These are phyloP conservation scores for Anthostomella pinea DNA, from an alignment of 2,329 filamentous ascomycete species.

Conservation along the genomic window DNA sequence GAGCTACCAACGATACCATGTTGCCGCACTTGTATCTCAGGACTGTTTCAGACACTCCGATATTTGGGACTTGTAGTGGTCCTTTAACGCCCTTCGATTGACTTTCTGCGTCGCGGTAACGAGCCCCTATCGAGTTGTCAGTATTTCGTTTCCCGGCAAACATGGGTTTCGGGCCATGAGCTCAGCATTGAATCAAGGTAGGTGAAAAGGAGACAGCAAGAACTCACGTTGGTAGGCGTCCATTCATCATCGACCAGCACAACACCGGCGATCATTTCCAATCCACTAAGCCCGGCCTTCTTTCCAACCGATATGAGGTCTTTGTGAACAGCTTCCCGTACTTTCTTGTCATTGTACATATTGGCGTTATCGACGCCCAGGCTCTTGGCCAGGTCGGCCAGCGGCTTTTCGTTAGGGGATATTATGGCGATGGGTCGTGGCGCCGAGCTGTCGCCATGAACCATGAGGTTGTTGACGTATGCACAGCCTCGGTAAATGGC, in stretches of 20 bases:
- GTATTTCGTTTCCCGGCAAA: not conserved
- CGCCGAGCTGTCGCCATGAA: slow-evolving; percentile 74
- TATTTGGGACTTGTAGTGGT: slow-evolving; percentile 52
- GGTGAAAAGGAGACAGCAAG: not conserved
- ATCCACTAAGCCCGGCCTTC: slow-evolving; percentile 62
- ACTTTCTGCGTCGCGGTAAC: slow-evolving; percentile 63
- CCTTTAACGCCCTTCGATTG: slow-evolving; percentile 51
- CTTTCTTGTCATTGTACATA: slow-evolving; percentile 64
- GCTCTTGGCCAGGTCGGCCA: slow-evolving; percentile 58
- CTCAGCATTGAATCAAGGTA: not conserved
- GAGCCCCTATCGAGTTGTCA: slow-evolving; percentile 42
- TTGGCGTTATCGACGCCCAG: slow-evolving; percentile 64
- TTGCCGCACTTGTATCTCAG: slow-evolving; percentile 5
- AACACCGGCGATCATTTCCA: slow-evolving; percentile 75
- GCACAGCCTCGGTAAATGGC: slow-evolving; percentile 79
- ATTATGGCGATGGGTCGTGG: slow-evolving; percentile 81
- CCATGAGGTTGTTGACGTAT: slow-evolving; percentile 83
- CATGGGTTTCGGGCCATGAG: not conserved
- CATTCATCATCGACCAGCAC: slow-evolving; percentile 83
- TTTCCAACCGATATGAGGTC: slow-evolving; percentile 65
- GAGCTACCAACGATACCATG: not conserved
- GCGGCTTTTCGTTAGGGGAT: slow-evolving; percentile 61
- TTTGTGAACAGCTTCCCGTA: slow-evolving; percentile 59
- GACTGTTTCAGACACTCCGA: slow-evolving; percentile 36
- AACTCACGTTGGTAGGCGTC: slow-evolving; percentile 78